A percentile compares a stretch with the other conserved stretches of the same genome.
Conservation (phyloP, 2,329 filamentous ascomycete species). For the Colletotrichum sp. region DNA sequence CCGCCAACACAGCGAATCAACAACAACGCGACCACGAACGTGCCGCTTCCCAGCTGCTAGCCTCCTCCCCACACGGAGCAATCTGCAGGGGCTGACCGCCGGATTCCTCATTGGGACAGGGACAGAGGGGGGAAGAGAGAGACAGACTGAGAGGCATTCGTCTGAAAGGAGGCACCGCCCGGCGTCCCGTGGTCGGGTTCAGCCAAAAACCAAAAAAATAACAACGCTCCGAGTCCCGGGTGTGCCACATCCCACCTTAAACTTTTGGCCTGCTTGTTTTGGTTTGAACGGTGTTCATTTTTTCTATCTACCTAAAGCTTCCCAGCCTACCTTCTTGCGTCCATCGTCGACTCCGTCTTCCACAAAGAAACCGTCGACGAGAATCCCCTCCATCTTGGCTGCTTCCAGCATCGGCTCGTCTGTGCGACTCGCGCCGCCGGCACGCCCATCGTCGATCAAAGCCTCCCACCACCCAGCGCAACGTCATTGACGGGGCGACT, state of each 20-base stretch:
- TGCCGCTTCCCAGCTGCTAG: background rate
- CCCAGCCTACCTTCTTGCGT: background rate
- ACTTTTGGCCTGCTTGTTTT: background rate
- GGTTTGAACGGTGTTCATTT: background rate
- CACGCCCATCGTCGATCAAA: conserved; percentile 11
- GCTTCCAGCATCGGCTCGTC: background rate
- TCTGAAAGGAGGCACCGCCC: conserved; percentile 18
- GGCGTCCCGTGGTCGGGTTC: conserved; percentile 9
- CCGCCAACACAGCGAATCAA: conserved; percentile 6
- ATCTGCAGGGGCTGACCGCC: conserved; percentile 20
- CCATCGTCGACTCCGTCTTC: background rate
- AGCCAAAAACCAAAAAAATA: background rate
- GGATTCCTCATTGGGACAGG: conserved; percentile 13
- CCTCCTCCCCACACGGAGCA: conserved; percentile 19
- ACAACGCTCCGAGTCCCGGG: background rate
- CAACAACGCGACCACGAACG: background rate
- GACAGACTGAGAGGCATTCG: background rate
- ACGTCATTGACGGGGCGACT: conserved; percentile 22
- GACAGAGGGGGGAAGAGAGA: background rate
- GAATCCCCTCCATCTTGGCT: background rate
- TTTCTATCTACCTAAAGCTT: background rate
- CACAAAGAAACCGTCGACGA: background rate
- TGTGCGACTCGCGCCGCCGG: background rate
- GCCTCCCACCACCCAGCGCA: background rate
- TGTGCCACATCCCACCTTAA: background rate